phyloP scores from a whole-genome alignment of 2,329 filamentous ascomycete species.

The Colletotrichum lupini region DNA sequence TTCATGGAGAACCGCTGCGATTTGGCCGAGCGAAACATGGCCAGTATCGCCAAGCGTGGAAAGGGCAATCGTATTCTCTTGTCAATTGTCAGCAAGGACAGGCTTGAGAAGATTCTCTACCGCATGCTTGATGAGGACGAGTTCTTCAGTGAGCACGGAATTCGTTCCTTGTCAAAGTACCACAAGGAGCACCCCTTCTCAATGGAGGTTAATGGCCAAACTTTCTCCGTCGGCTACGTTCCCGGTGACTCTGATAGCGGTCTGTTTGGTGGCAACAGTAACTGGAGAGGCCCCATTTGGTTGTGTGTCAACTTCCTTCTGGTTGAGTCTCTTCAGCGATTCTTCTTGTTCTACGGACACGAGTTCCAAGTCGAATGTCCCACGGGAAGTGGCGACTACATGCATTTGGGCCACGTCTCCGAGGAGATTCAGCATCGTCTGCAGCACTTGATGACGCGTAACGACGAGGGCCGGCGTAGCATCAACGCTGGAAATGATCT shows the following conservation, averaged over 20 bases:
- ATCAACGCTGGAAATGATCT: slow-evolving; percentile 87
- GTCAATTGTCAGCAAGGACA: slow-evolving; percentile 91
- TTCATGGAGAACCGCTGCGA: slow-evolving; percentile 90
- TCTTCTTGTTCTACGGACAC: slow-evolving; percentile 95
- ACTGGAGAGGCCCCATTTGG: slow-evolving; percentile 97
- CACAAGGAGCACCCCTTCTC: slow-evolving; percentile 91
- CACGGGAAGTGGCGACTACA: slow-evolving; percentile 90
- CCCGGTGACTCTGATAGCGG: slow-evolving; percentile 97
- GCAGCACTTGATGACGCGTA: slow-evolving; percentile 88
- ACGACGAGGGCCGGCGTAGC: slow-evolving; percentile 86
- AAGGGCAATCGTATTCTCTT: slow-evolving; percentile 90
- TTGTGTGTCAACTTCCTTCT: slow-evolving; percentile 95
- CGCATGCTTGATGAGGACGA: slow-evolving; percentile 95
- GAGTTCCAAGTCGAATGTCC: slow-evolving; percentile 92
- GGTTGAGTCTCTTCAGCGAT: slow-evolving; percentile 92
- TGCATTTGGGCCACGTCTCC: slow-evolving; percentile 95
- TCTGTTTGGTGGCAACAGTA: slow-evolving; percentile 96
- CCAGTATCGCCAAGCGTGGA: slow-evolving; percentile 89
- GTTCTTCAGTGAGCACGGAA: slow-evolving; percentile 90
- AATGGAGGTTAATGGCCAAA: slow-evolving; percentile 95
- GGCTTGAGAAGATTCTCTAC: slow-evolving; percentile 87
- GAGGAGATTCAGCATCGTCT: slow-evolving; percentile 95
- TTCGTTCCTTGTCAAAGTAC: slow-evolving; percentile 90
- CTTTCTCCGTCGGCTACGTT: slow-evolving; percentile 88
- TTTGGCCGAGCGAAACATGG: slow-evolving; percentile 92